Evolutionary conservation across 148 eudicot genomes (phyloP).

Genomic region (Nepenthes gracilis): DNA sequence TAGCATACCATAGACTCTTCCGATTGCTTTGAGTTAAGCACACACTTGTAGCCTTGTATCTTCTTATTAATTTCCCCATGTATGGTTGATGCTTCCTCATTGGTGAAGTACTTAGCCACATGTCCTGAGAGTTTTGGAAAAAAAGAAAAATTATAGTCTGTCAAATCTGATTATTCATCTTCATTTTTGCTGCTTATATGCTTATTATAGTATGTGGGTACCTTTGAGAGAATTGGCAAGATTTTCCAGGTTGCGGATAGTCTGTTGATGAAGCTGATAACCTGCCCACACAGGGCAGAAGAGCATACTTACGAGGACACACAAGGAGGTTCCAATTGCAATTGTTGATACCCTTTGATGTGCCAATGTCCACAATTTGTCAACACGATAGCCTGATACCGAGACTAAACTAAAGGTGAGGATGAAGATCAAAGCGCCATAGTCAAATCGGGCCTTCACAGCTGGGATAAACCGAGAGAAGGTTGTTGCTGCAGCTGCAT

Average conservation of each 20-base stretch:
- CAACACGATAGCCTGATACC: slow-evolving; percentile 78
- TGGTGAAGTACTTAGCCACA: slow-evolving; percentile 47
- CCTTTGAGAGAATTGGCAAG: slow-evolving; percentile 69
- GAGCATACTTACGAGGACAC: slow-evolving; percentile 56
- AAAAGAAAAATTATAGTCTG: neutral
- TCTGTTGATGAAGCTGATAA: slow-evolving; percentile 53
- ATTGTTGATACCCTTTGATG: slow-evolving; percentile 50
- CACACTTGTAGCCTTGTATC: slow-evolving; percentile 56
- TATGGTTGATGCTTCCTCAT: slow-evolving; percentile 11
- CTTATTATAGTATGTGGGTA: slow-evolving; percentile 10
- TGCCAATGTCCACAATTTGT: slow-evolving; percentile 58
- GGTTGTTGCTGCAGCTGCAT: slow-evolving; percentile 65
- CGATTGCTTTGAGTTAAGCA: slow-evolving; percentile 60
- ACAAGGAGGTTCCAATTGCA: slow-evolving; percentile 65
- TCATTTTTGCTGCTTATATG: neutral
- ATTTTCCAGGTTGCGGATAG: slow-evolving; percentile 48
- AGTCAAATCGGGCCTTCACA: slow-evolving; percentile 72
- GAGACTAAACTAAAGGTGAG: slow-evolving; percentile 84
- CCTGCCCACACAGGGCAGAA: slow-evolving; percentile 84
- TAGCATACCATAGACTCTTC: slow-evolving; percentile 71
- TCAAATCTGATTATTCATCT: neutral
- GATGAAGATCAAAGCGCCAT: slow-evolving; percentile 86
- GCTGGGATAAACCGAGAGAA: slow-evolving; percentile 77
- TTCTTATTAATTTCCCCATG: slow-evolving; percentile 23
- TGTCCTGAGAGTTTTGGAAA: slow-evolving; percentile 34